These are phyloP conservation scores for Phialocephala sp. DNA, from an alignment of 2,329 filamentous ascomycete genomes.

Conservation along the genomic window DNA sequence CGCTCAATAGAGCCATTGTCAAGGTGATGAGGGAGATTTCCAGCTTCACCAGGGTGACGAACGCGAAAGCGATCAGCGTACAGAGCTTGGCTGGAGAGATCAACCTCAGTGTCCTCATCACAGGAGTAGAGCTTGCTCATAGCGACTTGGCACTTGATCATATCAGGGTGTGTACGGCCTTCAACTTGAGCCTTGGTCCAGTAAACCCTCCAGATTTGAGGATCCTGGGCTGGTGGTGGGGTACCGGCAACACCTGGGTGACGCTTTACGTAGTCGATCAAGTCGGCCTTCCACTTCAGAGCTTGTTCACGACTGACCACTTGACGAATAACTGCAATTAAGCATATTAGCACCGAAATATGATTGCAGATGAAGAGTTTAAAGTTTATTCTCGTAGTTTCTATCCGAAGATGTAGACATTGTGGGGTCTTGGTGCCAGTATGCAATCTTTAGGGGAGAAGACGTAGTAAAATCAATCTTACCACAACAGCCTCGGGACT, in stretches of 20 bases:
- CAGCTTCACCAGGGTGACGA: conserved; percentile 16
- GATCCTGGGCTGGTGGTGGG: conserved; percentile 3
- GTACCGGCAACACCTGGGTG: conserved; percentile 19
- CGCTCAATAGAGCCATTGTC: conserved; percentile 24
- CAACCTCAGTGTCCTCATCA: conserved; percentile 16
- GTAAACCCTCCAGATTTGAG: conserved; percentile 21
- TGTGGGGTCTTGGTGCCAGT: background rate
- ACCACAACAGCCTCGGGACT: conserved; percentile 20
- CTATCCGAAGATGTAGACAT: background rate
- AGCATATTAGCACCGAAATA: background rate
- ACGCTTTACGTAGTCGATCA: conserved; percentile 18
- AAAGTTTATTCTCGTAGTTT: background rate
- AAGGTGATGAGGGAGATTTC: conserved; percentile 18
- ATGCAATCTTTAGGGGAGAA: background rate
- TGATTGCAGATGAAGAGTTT: background rate
- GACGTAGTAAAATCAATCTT: background rate
- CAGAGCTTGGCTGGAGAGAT: conserved; percentile 16
- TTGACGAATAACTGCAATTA: conserved; percentile 9
- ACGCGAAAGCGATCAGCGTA: conserved; percentile 23
- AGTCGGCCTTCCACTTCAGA: conserved; percentile 15
- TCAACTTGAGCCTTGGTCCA: conserved; percentile 21
- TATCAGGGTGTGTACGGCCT: conserved; percentile 19
- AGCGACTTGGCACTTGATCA: conserved; percentile 18
- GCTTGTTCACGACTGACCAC: conserved; percentile 23
- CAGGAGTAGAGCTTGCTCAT: conserved; percentile 23